phyloP scores from a whole-genome alignment of 2,329 filamentous ascomycete species.

The Xylaria sp. region DNA sequence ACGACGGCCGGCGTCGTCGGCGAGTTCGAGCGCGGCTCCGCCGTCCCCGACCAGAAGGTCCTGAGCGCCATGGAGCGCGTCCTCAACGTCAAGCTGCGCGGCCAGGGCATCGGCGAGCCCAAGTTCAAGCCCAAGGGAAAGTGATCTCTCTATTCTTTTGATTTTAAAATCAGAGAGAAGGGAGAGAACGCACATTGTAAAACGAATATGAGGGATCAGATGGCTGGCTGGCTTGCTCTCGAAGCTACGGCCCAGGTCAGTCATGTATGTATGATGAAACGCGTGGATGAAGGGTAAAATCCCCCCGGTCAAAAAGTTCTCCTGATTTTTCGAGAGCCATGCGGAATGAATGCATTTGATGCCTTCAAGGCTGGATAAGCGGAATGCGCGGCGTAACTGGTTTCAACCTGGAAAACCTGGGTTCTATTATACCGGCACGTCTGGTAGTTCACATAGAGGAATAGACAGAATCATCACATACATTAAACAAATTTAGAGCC shows the following conservation, averaged over 20 bases:
- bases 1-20: slow-evolving; percentile 82
- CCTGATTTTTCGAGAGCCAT: slow-evolving; percentile 4
- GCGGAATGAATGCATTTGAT: slow-evolving; percentile 5
- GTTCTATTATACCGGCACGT: background rate
- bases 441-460: slow-evolving; percentile 28
- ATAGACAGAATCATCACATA: slow-evolving; percentile 32
- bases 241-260: background rate
- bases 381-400: slow-evolving; percentile 26
- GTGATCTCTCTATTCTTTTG: slow-evolving; percentile 14
- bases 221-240: background rate
- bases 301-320: slow-evolving; percentile 12
- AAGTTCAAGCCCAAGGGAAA: slow-evolving; percentile 82
- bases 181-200: background rate
- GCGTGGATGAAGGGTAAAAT: background rate
- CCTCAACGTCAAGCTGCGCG: slow-evolving; percentile 88
- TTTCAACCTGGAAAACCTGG: background rate
- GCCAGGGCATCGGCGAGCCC: slow-evolving; percentile 84
- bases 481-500: too few species aligned
- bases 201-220: background rate
- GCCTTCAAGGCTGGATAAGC: slow-evolving; percentile 8
- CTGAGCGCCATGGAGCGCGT: slow-evolving; percentile 81
- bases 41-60: slow-evolving; percentile 84
- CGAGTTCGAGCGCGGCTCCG: slow-evolving; percentile 85
- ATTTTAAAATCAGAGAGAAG: background rate
- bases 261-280: slow-evolving; percentile 25